phyloP scores from a whole-genome alignment of 1,284 basidiomycete genomes.

The Tilletia setariae region DNA sequence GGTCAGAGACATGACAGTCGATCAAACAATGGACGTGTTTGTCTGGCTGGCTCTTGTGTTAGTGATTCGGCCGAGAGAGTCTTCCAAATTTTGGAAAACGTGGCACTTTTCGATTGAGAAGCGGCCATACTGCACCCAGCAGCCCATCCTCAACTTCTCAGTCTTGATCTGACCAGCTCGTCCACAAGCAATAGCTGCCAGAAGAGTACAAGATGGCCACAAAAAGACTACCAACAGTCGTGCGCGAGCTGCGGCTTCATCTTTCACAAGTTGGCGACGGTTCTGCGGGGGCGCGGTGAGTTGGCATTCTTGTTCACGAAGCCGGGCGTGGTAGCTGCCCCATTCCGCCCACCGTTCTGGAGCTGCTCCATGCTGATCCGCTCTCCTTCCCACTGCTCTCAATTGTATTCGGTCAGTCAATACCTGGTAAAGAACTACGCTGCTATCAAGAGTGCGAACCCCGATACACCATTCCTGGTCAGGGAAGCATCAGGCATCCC shows the following conservation, averaged over 20 bases:
- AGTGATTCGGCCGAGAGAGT: too few relatives aligned
- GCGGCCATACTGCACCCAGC: too few relatives aligned
- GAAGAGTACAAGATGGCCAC: slow-evolving; percentile 33
- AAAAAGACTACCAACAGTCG: slow-evolving; percentile 38
- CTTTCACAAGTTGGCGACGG: slow-evolving; percentile 49
- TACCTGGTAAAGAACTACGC: slow-evolving; percentile 50
- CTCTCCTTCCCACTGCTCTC: not conserved
- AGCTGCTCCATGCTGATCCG: not conserved
- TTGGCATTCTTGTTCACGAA: not conserved
- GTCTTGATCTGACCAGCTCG: too few relatives aligned
- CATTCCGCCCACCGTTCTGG: not conserved
- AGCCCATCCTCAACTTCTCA: too few relatives aligned
- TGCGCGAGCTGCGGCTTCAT: slow-evolving; percentile 52
- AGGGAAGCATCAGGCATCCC: slow-evolving; percentile 49
- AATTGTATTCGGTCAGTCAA: slow-evolving; percentile 28
- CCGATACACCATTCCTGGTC: slow-evolving; percentile 49
- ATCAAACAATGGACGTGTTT: too few relatives aligned
- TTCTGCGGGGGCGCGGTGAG: slow-evolving; percentile 50
- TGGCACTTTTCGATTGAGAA: too few relatives aligned
- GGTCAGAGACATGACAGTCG: too few relatives aligned
- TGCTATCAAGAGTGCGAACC: slow-evolving; percentile 50
- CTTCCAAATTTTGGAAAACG: too few relatives aligned
- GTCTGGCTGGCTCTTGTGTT: too few relatives aligned
- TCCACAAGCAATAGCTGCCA: too few relatives aligned
- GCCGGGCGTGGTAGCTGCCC: not conserved